These are phyloP conservation scores for Citrus glauca DNA, from an alignment of 345 rosid species.

Conservation along the genomic window DNA sequence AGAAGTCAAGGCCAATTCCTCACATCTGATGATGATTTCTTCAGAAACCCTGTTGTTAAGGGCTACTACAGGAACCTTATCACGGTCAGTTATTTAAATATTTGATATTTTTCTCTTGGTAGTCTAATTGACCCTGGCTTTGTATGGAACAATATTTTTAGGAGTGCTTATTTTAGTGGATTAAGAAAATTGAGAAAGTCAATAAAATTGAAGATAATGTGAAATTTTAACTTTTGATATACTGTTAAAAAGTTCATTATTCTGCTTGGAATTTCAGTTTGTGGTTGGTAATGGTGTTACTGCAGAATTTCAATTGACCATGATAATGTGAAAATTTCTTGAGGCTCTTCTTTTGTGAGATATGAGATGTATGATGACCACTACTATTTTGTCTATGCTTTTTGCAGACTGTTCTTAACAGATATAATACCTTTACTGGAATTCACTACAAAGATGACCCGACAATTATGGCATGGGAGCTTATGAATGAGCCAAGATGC, in stretches of 20 bases:
- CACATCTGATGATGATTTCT: slow-evolving; percentile 84
- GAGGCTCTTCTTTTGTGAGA: not conserved
- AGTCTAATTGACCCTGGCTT: not conserved
- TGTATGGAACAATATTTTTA: not conserved
- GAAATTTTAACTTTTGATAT: too few species aligned
- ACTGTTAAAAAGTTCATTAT: not conserved
- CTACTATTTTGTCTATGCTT: not conserved
- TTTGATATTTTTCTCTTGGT: not conserved
- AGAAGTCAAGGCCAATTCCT: slow-evolving; percentile 59
- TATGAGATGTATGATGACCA: not conserved
- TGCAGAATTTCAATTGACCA: not conserved
- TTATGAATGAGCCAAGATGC: slow-evolving; percentile 97
- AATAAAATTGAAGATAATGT: too few species aligned
- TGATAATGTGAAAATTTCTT: not conserved
- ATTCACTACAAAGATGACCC: slow-evolving; percentile 82
- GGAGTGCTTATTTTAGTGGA: too few species aligned
- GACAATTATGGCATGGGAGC: slow-evolving; percentile 99
- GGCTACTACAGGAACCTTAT: slow-evolving; percentile 79
- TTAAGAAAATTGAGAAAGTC: not conserved
- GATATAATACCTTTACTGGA: slow-evolving; percentile 68
- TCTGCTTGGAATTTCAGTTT: not conserved
- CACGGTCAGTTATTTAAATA: slow-evolving; percentile 34
- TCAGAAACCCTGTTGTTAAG: slow-evolving; percentile 65
- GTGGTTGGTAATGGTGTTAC: not conserved
- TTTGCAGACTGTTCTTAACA: slow-evolving; percentile 62